Conservation (phyloP, 495 filamentous ascomycete species). For the Penicillium diatomitis region DNA sequence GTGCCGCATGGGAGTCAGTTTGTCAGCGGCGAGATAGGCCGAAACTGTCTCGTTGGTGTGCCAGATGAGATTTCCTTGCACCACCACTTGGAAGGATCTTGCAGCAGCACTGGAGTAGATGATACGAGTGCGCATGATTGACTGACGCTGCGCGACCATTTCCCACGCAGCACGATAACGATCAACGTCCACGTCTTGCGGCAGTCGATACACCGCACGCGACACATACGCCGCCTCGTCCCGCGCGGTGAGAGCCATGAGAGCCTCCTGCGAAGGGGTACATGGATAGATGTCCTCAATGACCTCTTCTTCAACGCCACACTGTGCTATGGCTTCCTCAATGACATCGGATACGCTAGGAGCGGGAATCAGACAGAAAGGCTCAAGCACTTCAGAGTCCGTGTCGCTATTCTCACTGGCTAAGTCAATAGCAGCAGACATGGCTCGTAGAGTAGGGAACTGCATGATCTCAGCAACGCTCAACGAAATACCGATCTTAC, state of each 20-base stretch:
- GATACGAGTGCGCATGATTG: slow-evolving; percentile 43
- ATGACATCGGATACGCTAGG: not conserved
- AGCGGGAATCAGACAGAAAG: not conserved
- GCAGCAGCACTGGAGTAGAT: slow-evolving; percentile 8
- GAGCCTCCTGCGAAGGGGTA: slow-evolving; percentile 45
- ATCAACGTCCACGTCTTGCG: slow-evolving; percentile 1
- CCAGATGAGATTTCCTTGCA: not conserved
- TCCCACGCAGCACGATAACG: not conserved
- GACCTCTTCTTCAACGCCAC: slow-evolving; percentile 2
- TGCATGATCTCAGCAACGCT: slow-evolving; percentile 2
- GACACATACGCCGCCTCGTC: not conserved
- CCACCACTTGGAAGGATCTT: not conserved
- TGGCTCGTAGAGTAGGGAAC: not conserved
- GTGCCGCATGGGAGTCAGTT: slow-evolving; percentile 26
- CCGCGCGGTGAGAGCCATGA: slow-evolving; percentile 28
- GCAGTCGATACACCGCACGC: not conserved
- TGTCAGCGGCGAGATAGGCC: slow-evolving; percentile 31
- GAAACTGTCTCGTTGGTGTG: slow-evolving; percentile 20
- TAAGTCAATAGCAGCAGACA: not conserved
- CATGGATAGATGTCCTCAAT: slow-evolving; percentile 47
- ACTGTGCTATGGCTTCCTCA: not conserved
- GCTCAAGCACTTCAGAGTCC: not conserved
- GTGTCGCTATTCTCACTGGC: not conserved
- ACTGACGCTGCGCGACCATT: slow-evolving; percentile 12
- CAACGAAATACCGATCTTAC: not conserved